Evolutionary conservation across 2,329 filamentous ascomycete species (phyloP).

Genomic region (Pestalotiopsis sp.): DNA sequence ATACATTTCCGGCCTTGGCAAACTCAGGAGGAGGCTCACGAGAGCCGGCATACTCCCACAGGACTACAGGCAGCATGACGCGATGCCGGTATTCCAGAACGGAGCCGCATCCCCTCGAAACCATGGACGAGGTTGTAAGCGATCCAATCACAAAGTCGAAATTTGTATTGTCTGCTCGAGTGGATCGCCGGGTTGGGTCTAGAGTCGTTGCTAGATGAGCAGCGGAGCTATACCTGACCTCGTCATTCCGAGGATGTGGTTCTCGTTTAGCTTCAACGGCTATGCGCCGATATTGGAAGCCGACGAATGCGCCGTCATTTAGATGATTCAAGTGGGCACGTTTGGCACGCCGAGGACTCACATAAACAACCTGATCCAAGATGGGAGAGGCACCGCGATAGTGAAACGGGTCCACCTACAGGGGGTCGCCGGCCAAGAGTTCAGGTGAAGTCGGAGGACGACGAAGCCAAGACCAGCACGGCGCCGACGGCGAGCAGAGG

Average conservation of each 20-base stretch:
- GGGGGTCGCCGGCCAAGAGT: not conserved
- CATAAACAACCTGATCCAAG: conserved; percentile 8
- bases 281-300: conserved; percentile 10
- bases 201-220: conserved; percentile 13
- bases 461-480: not conserved
- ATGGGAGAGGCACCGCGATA: conserved; percentile 1
- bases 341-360: conserved; percentile 12
- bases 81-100: conserved; percentile 2
- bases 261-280: conserved; percentile 3
- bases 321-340: conserved; percentile 1
- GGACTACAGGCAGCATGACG: not conserved
- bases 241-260: not conserved
- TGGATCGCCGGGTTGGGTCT: not conserved
- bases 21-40: not conserved
- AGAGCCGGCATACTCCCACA: not conserved
- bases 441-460: not conserved
- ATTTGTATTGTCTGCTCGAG: not conserved
- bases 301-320: conserved; percentile 3
- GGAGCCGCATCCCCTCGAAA: not conserved
- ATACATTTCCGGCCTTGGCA: not conserved
- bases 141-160: conserved; percentile 2
- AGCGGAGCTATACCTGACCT: conserved; percentile 7
- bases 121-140: not conserved
- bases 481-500: not conserved
- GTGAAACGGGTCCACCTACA: conserved; percentile 10